These are phyloP conservation scores for Neonectria neomacrospora DNA, from an alignment of 2,329 filamentous ascomycete species.

Conservation along the genomic window DNA sequence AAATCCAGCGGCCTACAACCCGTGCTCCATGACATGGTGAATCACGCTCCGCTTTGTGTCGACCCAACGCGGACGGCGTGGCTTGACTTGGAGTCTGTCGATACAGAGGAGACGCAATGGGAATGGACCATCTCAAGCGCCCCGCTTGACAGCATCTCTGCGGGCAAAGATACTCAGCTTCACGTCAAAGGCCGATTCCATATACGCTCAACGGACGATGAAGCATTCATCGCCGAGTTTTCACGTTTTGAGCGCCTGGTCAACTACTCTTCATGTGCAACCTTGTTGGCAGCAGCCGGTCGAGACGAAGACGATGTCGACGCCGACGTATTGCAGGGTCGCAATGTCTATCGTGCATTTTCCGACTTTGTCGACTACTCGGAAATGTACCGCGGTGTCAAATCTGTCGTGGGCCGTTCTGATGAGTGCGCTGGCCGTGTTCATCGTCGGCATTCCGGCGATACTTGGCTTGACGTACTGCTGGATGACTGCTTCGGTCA, in stretches of 20 bases:
- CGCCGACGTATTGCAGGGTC: background rate
- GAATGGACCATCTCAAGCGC: background rate
- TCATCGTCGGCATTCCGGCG: background rate
- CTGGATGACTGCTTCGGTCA: slow-evolving; percentile 11
- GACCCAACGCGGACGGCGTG: background rate
- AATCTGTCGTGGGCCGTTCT: background rate
- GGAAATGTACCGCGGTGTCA: slow-evolving; percentile 1
- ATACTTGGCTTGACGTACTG: slow-evolving; percentile 10
- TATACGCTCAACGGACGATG: background rate
- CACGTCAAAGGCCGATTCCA: background rate
- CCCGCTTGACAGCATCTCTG: too few species aligned
- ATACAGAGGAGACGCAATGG: background rate
- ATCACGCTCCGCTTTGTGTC: slow-evolving; percentile 8
- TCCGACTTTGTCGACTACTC: slow-evolving; percentile 3
- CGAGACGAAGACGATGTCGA: too few species aligned
- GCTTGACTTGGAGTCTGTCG: background rate
- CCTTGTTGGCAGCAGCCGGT: background rate
- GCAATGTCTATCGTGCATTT: slow-evolving; percentile 16
- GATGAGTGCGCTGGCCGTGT: slow-evolving; percentile 6
- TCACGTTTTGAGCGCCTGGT: background rate
- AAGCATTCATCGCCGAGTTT: background rate
- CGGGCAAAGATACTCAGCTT: too few species aligned
- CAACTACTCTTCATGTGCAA: background rate
- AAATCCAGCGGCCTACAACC: background rate
- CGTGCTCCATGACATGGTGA: background rate